Evolutionary conservation across 2,329 filamentous ascomycete genomes (phyloP), one percentile per base, ranked within the genome.

Genomic region (Penicillium janthinellum): DNA sequence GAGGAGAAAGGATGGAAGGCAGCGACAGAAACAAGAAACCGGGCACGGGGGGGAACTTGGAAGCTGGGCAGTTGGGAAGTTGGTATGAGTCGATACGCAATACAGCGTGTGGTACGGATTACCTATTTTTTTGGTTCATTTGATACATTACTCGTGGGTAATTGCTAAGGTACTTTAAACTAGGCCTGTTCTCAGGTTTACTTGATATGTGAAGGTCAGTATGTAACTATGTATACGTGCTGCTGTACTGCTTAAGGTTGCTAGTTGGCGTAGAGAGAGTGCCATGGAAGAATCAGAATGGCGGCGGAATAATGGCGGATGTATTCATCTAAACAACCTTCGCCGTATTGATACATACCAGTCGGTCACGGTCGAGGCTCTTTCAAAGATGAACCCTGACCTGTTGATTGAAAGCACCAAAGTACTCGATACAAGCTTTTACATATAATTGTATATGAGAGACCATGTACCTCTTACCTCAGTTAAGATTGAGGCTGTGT

Each of bases 401-500:
- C 17, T 35, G 17, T 8, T 17, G 49, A 28, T n/a, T 14, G 14
- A 2, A 22, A 20, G 25, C 20, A 25, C 5, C 0, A 14, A 60
- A 20, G 66, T 67, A 67, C 12, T 11, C 0, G 31, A 22, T 67
- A 69, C 66, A 42, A 61, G 0, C 2, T 0, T 14, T 3, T 42
- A 5, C 25, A 22, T 45, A 35, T 2, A 1, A 1, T 0, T 0
- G 4, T 31, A 5, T 1, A 20, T 31, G 0, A 1, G 17, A 4
- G 0, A 0, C 4, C 1, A 53, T 28, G 65, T 68, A 67, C 17
- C 28, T 7, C 3, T 20, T 65, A 68, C 64, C 44, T 57, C 3
- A 25, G 20, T 51, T 60, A 56, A 49, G 55, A 66, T 61, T 64
- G 66, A 68, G 67, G 67, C 67, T 68, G 67, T 69, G 67, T 64